Evolutionary conservation across 352 stramenopile genomes (phyloP).

Genomic region (Thraustotheca clavata): DNA sequence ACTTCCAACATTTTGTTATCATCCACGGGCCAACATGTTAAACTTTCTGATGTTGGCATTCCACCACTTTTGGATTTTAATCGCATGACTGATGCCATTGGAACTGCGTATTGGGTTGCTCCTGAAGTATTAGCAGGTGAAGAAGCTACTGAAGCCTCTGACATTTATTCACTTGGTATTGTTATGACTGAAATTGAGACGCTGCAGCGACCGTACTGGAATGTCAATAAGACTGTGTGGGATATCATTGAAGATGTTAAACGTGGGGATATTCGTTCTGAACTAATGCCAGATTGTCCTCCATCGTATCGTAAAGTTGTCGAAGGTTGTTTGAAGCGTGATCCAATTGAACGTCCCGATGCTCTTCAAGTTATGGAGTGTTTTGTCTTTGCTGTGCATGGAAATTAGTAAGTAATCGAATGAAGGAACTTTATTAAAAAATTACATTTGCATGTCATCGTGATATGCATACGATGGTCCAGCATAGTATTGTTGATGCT

Average conservation of each 20-base stretch:
- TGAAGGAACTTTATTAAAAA: no score
- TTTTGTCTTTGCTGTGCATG: neutral
- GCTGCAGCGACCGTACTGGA: neutral
- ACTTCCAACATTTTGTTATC: conserved; percentile 34
- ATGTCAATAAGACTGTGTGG: neutral
- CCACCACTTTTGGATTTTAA: neutral
- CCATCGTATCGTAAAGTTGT: conserved; percentile 40
- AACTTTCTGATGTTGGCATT: conserved; percentile 27
- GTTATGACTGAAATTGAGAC: conserved; percentile 12
- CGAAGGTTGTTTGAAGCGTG: conserved; percentile 46
- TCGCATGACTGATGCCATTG: neutral
- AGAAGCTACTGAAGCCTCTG: neutral
- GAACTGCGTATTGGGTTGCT: conserved; percentile 23
- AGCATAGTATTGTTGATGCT: conserved; percentile 24
- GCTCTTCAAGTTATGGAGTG: conserved; percentile 23
- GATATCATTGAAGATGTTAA: neutral
- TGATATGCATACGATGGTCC: neutral
- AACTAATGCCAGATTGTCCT: conserved; percentile 55
- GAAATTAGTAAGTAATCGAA: conserved; percentile 2
- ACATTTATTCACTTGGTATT: conserved; percentile 5
- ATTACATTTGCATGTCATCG: neutral
- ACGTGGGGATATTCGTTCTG: conserved; percentile 49
- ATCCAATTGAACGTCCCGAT: conserved; percentile 48
- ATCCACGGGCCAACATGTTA: conserved; percentile 28
- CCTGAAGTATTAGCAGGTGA: conserved; percentile 6